Evolutionary conservation across 2,329 filamentous ascomycete species (phyloP).

Genomic region (Colletotrichum karsti): DNA sequence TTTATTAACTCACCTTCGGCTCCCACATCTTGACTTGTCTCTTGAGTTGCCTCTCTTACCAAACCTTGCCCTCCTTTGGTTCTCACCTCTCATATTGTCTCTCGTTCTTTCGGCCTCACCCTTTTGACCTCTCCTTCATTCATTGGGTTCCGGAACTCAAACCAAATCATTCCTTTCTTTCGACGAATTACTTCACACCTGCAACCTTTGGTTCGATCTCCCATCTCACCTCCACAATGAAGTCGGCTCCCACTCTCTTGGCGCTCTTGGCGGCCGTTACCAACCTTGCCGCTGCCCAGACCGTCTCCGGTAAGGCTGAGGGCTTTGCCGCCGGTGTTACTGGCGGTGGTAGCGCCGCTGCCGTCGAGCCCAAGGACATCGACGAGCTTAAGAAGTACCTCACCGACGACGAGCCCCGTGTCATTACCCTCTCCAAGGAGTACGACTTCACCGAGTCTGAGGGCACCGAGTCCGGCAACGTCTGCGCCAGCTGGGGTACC

Average conservation of each 20-base stretch:
- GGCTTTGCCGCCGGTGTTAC: slow-evolving; percentile 51
- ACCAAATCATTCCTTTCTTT: background rate
- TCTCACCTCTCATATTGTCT: background rate
- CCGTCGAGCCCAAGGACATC: slow-evolving; percentile 50
- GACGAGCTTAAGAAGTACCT: slow-evolving; percentile 48
- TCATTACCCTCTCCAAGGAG: slow-evolving; percentile 36
- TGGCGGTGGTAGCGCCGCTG: slow-evolving; percentile 57
- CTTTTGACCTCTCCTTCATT: background rate
- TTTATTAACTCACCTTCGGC: background rate
- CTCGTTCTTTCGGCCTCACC: background rate
- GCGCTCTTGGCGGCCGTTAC: slow-evolving; percentile 15
- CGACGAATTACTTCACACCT: background rate
- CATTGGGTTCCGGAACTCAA: slow-evolving; percentile 15
- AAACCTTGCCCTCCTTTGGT: background rate
- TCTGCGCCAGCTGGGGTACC: slow-evolving; percentile 34
- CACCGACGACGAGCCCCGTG: slow-evolving; percentile 31
- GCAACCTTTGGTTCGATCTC: background rate
- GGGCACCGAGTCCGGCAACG: slow-evolving; percentile 35
- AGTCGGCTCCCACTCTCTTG: slow-evolving; percentile 13
- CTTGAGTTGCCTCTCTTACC: background rate
- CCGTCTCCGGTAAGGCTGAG: slow-evolving; percentile 37
- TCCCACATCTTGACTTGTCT: background rate
- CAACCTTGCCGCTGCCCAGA: slow-evolving; percentile 12
- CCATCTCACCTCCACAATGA: slow-evolving; percentile 1
- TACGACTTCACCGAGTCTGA: slow-evolving; percentile 36